phyloP scores from a whole-genome alignment of 1,284 basidiomycete species.

The Anthracocystis panici-leucophaei region DNA sequence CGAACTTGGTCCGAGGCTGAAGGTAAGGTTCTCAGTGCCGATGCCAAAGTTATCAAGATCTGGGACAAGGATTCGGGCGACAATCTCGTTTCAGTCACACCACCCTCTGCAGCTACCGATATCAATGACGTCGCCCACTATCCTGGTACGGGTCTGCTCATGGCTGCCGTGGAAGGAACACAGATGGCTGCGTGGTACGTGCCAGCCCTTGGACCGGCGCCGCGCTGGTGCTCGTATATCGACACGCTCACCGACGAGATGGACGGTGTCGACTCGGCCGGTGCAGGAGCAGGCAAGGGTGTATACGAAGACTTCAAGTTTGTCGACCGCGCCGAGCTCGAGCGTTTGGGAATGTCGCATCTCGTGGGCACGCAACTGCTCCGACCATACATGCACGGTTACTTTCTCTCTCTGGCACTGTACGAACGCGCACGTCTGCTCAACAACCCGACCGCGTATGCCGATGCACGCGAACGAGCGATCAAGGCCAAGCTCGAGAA shows the following conservation, averaged over 20 bases:
- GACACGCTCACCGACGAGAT: slow-evolving; percentile 84
- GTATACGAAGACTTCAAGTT: slow-evolving; percentile 98
- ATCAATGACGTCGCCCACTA: slow-evolving; percentile 67
- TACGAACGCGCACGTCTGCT: slow-evolving; percentile 96
- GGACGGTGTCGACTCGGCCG: slow-evolving; percentile 86
- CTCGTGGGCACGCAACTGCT: slow-evolving; percentile 92
- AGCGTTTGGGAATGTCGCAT: slow-evolving; percentile 80
- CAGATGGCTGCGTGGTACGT: slow-evolving; percentile 76
- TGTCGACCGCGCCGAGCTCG: slow-evolving; percentile 86
- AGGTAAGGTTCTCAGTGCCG: slow-evolving; percentile 64
- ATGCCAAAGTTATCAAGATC: slow-evolving; percentile 69
- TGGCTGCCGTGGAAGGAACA: slow-evolving; percentile 67
- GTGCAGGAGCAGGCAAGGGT: slow-evolving; percentile 69
- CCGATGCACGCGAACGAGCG: slow-evolving; percentile 89
- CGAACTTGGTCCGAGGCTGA: slow-evolving; percentile 74
- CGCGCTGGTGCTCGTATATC: slow-evolving; percentile 95
- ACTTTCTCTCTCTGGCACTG: slow-evolving; percentile 93
- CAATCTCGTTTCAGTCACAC: slow-evolving; percentile 93
- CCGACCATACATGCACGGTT: slow-evolving; percentile 99
- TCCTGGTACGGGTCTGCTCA: slow-evolving; percentile 65
- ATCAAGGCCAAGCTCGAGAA: slow-evolving; percentile 91
- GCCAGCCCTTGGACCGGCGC: slow-evolving; percentile 94
- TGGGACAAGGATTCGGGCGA: slow-evolving; percentile 79
- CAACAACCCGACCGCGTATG: slow-evolving; percentile 94
- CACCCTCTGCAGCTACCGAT: slow-evolving; percentile 87